phyloP scores from a whole-genome alignment of 805 yeast genomes.

The Saccharomyces kudriavzevii region DNA sequence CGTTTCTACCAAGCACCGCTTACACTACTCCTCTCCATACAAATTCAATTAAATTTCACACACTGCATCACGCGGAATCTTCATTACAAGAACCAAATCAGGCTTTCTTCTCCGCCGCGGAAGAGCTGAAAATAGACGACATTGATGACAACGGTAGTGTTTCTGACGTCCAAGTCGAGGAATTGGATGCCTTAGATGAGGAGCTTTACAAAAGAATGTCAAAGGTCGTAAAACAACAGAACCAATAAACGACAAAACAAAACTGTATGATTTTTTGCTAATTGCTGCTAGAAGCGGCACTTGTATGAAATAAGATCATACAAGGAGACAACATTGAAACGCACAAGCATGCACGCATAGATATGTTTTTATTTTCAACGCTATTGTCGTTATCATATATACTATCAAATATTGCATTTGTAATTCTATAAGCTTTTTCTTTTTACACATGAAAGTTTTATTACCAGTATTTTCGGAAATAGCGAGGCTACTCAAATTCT shows the following conservation, averaged over 20 bases:
- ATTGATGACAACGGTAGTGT: conserved; percentile 20
- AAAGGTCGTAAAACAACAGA: conserved; percentile 3
- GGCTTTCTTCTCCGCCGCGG: background rate
- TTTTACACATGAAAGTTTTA: background rate
- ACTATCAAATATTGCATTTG: background rate
- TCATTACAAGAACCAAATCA: background rate
- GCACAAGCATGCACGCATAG: background rate
- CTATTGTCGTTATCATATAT: background rate
- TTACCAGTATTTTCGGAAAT: background rate
- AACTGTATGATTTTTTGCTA: background rate
- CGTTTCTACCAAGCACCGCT: background rate
- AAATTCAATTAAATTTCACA: background rate
- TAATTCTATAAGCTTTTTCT: background rate
- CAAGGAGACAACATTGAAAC: background rate
- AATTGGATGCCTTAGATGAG: conserved; percentile 27
- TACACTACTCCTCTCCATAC: background rate
- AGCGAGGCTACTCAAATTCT: background rate
- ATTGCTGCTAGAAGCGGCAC: background rate
- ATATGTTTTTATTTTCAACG: background rate
- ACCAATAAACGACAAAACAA: background rate
- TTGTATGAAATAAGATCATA: background rate
- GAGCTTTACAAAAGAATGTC: conserved; percentile 24
- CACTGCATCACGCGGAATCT: background rate
- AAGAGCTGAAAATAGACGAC: conserved; percentile 13
- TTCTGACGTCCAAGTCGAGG: conserved; percentile 22